Evolutionary conservation across 2,329 filamentous ascomycete species (phyloP).

Genomic region (Beauveria sp.): DNA sequence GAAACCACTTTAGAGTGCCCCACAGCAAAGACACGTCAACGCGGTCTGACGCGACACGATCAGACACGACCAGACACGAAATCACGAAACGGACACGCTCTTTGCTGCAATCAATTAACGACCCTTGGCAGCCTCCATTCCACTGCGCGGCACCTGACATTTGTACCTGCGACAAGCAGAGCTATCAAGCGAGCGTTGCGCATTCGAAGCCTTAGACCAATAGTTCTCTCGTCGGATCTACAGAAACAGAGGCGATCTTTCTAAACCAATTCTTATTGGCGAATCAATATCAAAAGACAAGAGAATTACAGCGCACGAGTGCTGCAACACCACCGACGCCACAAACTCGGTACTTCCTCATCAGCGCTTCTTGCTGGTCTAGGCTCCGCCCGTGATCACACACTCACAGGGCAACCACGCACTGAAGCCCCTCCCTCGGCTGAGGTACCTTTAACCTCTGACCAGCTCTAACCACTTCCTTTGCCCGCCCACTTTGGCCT

Average conservation of each 20-base stretch:
- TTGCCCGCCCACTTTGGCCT: constrained; percentile 5
- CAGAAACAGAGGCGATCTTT: background rate
- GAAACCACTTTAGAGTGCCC: constrained; percentile 10
- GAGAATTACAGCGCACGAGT: background rate
- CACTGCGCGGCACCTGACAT: background rate
- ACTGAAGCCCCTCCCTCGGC: constrained; percentile 1
- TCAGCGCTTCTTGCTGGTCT: background rate
- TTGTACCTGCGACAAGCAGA: background rate
- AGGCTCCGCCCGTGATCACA: background rate
- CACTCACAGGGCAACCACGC: background rate
- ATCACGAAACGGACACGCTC: constrained; percentile 40
- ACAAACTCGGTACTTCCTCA: background rate
- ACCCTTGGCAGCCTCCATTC: constrained; percentile 9
- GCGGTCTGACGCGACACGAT: constrained; percentile 8
- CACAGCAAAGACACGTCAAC: background rate
- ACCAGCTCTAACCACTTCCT: background rate
- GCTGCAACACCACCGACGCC: background rate
- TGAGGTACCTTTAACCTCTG: background rate
- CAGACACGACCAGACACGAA: constrained; percentile 28
- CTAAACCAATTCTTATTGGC: background rate
- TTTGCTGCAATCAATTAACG: constrained; percentile 16
- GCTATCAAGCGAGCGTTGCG: background rate
- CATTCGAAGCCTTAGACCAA: background rate
- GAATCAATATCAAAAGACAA: background rate
- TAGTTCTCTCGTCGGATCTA: too few relatives aligned